phyloP scores from a whole-genome alignment of 2,329 filamentous ascomycete species.

The Penicillium brasilianum region DNA sequence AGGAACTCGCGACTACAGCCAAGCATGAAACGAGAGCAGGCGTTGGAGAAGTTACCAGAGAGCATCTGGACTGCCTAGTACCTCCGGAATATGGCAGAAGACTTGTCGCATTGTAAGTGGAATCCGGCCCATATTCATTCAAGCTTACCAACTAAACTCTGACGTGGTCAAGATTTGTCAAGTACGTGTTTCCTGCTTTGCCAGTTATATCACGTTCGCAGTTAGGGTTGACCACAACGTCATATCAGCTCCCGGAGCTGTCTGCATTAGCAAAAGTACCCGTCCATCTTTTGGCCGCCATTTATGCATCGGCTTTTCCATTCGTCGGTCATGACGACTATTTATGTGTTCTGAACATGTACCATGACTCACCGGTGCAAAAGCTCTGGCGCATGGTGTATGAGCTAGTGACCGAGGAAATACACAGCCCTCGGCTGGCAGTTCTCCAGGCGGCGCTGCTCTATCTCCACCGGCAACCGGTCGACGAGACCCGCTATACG shows the following conservation, averaged over 20 bases:
- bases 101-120: not conserved
- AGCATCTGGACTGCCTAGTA: not conserved
- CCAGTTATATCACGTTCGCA: slow-evolving; percentile 42
- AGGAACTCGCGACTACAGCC: not conserved
- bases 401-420: slow-evolving; percentile 39
- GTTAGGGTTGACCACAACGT: slow-evolving; percentile 27
- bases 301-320: not conserved
- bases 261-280: slow-evolving; percentile 30
- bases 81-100: not conserved
- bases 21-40: not conserved
- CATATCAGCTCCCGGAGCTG: slow-evolving; percentile 28
- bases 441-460: slow-evolving; percentile 41
- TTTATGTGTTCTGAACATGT: slow-evolving; percentile 36
- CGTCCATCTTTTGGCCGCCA: slow-evolving; percentile 30
- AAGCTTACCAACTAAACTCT: not conserved
- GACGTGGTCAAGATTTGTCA: slow-evolving; percentile 32
- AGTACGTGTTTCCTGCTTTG: slow-evolving; percentile 38
- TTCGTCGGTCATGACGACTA: slow-evolving; percentile 41
- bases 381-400: slow-evolving; percentile 40
- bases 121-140: not conserved
- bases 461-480: slow-evolving; percentile 37
- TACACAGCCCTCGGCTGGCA: slow-evolving; percentile 39
- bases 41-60: not conserved
- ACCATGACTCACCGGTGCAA: slow-evolving; percentile 32
- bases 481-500: slow-evolving; percentile 29